Base-by-base conservation (phyloP, 495 filamentous ascomycete species). In the Hypoxylon cercidicola region DNA sequence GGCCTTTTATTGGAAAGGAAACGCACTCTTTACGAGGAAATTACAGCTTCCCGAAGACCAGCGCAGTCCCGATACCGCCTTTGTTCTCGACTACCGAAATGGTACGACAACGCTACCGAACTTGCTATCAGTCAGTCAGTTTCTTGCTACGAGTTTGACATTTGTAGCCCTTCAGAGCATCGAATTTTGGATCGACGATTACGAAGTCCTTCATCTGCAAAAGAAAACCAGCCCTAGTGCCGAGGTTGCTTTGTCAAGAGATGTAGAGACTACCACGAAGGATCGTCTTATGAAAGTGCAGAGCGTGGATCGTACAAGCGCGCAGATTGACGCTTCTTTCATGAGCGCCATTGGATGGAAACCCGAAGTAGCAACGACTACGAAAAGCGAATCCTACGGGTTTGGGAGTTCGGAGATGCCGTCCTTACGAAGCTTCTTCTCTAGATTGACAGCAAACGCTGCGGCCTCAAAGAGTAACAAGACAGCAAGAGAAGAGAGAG, bases 1-100 rank as follows among this genome's bases (percentile, higher is more conserved):
- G 91, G 94, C 94, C 10, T 99, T 99, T 74, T 98, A 97, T 77
- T 99, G 96, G 96, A 97, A 96, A 74, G 91, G 88, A 15, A 96
- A 97, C 74, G 90, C 91, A 6, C 82, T 99, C 4, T 97, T 95
- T 72, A 99, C 96, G 4, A 88, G 92, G 67, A 86, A 89, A 50
- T 77, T 92, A 30, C 87, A 88, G 71, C 71, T 97, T 5, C 85
- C 89, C 4, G 79, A 84, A 46, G 80, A 81, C 7, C 81, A 92
- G 46, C 79, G 70, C 6, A 86, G 82, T 61, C 79, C 80, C 12
- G 88, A 93, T 55, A 99, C 96, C 3, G 90, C 89, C 45, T 99
- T 99, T 69, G 85, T 97, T 19, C 83, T 99, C 21, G 92, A 97
- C 64, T 96, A 97, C 73, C 86, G 96, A 73, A 97, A 93, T 66